Conservation (phyloP, 2,329 filamentous ascomycete species). For the Fulvia fulva region DNA sequence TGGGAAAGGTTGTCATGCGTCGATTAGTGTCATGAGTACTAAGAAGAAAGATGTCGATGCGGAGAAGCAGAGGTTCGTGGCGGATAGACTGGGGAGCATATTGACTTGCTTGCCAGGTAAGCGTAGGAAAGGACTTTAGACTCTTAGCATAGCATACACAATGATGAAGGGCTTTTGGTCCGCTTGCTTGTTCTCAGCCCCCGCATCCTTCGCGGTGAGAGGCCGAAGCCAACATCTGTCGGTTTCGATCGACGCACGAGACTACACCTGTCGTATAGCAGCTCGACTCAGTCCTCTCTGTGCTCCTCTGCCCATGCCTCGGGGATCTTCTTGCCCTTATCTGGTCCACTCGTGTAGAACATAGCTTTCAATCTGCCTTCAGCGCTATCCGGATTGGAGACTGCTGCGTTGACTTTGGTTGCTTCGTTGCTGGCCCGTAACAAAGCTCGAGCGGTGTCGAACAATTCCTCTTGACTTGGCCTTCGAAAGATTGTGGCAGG, state of each 20-base stretch:
- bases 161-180: too few species aligned
- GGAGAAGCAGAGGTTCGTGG: slow-evolving; percentile 49
- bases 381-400: neutral
- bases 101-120: slow-evolving; percentile 44
- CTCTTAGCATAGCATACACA: neutral
- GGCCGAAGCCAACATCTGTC: too few species aligned
- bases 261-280: too few species aligned
- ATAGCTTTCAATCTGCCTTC: neutral
- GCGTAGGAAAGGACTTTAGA: neutral
- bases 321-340: neutral
- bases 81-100: slow-evolving; percentile 48
- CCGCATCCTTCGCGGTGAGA: neutral
- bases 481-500: too few species aligned
- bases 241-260: too few species aligned
- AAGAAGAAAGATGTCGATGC: slow-evolving; percentile 56
- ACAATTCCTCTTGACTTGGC: too few species aligned
- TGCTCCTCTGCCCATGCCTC: neutral
- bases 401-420: too few species aligned
- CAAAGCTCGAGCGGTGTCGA: too few species aligned
- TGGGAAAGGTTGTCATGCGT: slow-evolving; percentile 56
- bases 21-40: slow-evolving; percentile 60
- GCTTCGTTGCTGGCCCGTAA: too few species aligned
- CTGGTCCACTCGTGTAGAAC: neutral
- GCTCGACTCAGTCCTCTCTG: neutral
- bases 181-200: neutral